phyloP scores from a whole-genome alignment of 306 rosid species.

The Vigna hirtella region DNA sequence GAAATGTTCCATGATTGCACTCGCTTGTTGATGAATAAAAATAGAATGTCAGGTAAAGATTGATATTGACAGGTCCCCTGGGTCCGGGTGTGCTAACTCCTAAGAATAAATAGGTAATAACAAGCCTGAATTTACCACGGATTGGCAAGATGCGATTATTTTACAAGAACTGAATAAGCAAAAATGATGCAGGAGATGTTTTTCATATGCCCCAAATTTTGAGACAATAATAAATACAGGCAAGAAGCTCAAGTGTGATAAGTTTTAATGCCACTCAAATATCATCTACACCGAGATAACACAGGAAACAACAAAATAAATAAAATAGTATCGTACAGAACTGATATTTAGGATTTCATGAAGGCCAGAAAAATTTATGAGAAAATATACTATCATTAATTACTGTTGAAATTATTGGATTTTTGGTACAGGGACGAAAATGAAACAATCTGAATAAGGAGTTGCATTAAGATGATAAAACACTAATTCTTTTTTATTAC shows the following conservation, averaged over 20 bases:
- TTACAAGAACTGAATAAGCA: conserved; percentile 20
- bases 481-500: not conserved
- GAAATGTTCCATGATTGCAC: conserved; percentile 36
- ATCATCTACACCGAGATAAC: conserved; percentile 2
- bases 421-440: not conserved
- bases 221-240: conserved; percentile 11
- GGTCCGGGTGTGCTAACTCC: conserved; percentile 23
- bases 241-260: conserved; percentile 23
- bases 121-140: conserved; percentile 1
- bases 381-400: conserved; percentile 6
- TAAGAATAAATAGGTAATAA: conserved; percentile 22
- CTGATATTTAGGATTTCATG: not conserved
- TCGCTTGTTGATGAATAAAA: conserved; percentile 30
- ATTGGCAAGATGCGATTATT: conserved; percentile 29
- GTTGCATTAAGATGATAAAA: not conserved
- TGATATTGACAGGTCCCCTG: conserved; percentile 4
- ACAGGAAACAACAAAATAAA: conserved; percentile 13
- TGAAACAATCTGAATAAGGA: not conserved
- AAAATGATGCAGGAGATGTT: conserved; percentile 12
- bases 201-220: conserved; percentile 4
- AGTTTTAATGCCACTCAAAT: conserved; percentile 13
- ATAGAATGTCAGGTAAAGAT: conserved; percentile 31
- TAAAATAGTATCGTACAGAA: conserved; percentile 19
- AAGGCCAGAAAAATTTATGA: conserved; percentile 33
- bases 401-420: not conserved